A percentile compares a stretch with the other conserved stretches of the same genome.
These are phyloP conservation scores for Fraxinus nigra DNA, from an alignment of 305 asterid species.

Conservation along the genomic window DNA sequence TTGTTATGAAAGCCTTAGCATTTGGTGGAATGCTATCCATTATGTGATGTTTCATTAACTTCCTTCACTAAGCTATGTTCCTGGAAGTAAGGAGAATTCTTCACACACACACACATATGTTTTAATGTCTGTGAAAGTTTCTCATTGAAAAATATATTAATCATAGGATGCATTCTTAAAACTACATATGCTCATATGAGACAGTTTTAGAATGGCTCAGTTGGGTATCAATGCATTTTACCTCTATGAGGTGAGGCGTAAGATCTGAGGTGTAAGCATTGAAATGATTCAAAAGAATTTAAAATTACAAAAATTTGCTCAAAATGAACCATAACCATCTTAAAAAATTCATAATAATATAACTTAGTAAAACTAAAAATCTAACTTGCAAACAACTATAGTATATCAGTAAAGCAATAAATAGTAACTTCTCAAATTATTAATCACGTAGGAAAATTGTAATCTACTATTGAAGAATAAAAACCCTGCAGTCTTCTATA, in stretches of 20 bases:
- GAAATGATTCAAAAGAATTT: not conserved
- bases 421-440: not conserved
- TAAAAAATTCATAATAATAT: not conserved
- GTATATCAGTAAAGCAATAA: not conserved
- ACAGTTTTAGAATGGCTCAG: not conserved
- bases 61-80: not conserved
- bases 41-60: not conserved
- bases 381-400: not conserved
- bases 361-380: not conserved
- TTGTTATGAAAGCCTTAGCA: not conserved
- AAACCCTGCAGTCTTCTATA: not conserved
- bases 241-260: not conserved
- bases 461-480: not conserved
- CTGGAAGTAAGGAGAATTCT: not conserved
- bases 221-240: not conserved
- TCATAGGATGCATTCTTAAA: not conserved
- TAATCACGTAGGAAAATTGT: not conserved
- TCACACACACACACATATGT: not conserved
- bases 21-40: conserved; percentile 3
- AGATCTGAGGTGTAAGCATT: not conserved
- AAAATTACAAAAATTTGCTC: not conserved
- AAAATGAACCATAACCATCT: not conserved
- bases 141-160: not conserved
- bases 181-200: not conserved
- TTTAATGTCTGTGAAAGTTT: not conserved